These are phyloP conservation scores for Candida glucosophila DNA, from an alignment of 1,139 yeast species.

Conservation along the genomic window DNA sequence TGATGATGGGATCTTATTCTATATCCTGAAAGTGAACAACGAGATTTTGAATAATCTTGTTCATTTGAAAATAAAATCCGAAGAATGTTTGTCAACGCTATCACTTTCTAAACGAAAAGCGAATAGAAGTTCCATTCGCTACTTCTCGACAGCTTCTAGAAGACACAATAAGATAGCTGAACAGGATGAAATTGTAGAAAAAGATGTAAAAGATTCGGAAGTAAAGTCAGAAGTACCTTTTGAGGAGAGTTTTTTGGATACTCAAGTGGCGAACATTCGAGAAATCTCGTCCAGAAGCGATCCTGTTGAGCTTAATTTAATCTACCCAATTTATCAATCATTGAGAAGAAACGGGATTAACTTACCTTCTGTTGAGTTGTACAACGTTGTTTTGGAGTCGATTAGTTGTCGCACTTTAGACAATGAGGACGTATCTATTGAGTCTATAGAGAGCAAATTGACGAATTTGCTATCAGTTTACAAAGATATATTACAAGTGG, in stretches of 20 bases:
- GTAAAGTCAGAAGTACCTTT: constrained; percentile 7
- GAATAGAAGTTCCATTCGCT: constrained; percentile 1
- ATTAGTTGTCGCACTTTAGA: constrained; percentile 23
- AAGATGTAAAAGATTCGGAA: constrained; percentile 3
- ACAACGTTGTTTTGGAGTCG: constrained; percentile 31
- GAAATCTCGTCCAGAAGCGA: constrained; percentile 9
- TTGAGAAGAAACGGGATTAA: constrained; percentile 27
- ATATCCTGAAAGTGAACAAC: constrained; percentile 21
- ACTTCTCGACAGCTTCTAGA: constrained; percentile 4
- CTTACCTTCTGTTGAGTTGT: constrained; percentile 24
- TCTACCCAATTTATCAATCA: constrained; percentile 37
- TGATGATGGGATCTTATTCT: constrained; percentile 4
- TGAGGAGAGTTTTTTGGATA: constrained; percentile 13
- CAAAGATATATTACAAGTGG: constrained; percentile 44
- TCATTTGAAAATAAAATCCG: constrained; percentile 14
- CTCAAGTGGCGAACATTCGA: constrained; percentile 15
- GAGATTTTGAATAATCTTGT: constrained; percentile 18
- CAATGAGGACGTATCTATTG: constrained; percentile 10
- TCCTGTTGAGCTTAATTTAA: constrained; percentile 20
- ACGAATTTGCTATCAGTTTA: constrained; percentile 58
- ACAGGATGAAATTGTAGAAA: not conserved
- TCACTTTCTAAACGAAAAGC: constrained; percentile 6
- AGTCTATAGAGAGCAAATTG: constrained; percentile 31
- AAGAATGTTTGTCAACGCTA: constrained; percentile 13
- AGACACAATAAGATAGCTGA: constrained; percentile 1